phyloP scores from a whole-genome alignment of 768 basidiomycete species.

The Mycena kentingensis region DNA sequence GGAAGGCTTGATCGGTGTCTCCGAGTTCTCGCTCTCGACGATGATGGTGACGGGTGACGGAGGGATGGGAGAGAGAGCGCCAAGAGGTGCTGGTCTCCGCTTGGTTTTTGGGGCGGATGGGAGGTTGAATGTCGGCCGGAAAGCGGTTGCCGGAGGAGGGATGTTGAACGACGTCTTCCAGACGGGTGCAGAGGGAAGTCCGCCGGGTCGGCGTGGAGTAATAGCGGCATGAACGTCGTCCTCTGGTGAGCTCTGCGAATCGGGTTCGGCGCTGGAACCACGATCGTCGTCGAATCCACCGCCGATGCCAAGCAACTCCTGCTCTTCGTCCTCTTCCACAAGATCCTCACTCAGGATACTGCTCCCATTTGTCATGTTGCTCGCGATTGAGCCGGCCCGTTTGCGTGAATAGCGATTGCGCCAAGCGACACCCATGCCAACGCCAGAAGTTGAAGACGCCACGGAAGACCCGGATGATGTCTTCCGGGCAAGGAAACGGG shows the following conservation, averaged over 20 bases:
- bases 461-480: constrained; percentile 68
- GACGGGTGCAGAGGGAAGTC: constrained; percentile 55
- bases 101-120: constrained; percentile 46
- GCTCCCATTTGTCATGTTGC: constrained; percentile 56
- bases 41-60: constrained; percentile 67
- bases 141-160: constrained; percentile 53
- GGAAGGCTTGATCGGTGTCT: constrained; percentile 23
- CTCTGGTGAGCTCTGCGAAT: constrained; percentile 48
- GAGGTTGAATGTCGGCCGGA: constrained; percentile 52
- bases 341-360: constrained; percentile 80
- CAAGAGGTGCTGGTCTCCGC: constrained; percentile 63
- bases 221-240: constrained; percentile 37
- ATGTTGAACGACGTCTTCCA: constrained; percentile 62
- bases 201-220: constrained; percentile 31
- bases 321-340: constrained; percentile 81
- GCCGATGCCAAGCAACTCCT: constrained; percentile 67
- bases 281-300: constrained; percentile 60
- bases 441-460: constrained; percentile 51
- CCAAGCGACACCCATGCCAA: constrained; percentile 71
- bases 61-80: constrained; percentile 68
- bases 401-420: constrained; percentile 66
- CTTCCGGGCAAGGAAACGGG: constrained; percentile 75
- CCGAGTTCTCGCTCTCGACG: constrained; percentile 32
- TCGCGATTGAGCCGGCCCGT: constrained; percentile 76
- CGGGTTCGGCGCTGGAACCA: constrained; percentile 35